phyloP scores from a whole-genome alignment of 2,329 filamentous ascomycete species.

The Cladobotryum protrusum region DNA sequence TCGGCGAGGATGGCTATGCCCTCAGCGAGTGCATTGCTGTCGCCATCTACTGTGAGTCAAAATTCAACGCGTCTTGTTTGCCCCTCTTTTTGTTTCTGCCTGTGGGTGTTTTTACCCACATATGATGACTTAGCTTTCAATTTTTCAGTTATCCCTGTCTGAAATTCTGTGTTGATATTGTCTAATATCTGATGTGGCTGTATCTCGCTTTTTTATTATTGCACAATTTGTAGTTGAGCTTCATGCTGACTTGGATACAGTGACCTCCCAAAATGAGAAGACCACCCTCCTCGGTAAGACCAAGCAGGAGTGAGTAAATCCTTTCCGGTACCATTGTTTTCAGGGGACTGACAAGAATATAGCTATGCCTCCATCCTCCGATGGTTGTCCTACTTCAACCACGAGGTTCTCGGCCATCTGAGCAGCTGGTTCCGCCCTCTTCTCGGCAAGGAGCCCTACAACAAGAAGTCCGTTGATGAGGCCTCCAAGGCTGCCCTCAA shows the following conservation, averaged over 20 bases:
- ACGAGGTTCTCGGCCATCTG: constrained; percentile 69
- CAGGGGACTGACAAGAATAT: constrained; percentile 19
- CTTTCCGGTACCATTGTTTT: neutral
- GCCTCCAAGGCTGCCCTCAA: constrained; percentile 61
- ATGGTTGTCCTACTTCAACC: constrained; percentile 97
- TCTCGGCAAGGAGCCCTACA: constrained; percentile 76
- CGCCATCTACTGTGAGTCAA: constrained; percentile 87
- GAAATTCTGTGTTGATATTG: constrained; percentile 86
- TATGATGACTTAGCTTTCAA: constrained; percentile 69
- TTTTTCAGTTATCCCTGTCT: constrained; percentile 98
- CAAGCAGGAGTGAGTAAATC: constrained; percentile 79
- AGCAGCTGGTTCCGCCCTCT: constrained; percentile 83
- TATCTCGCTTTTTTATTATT: constrained; percentile 22
- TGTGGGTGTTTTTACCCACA: constrained; percentile 14
- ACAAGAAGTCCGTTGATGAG: constrained; percentile 95
- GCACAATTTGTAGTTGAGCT: constrained; percentile 17
- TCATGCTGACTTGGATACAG: constrained; percentile 45
- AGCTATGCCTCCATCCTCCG: constrained; percentile 92
- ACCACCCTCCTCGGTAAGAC: constrained; percentile 98
- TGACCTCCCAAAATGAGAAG: constrained; percentile 99
- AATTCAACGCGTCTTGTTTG: constrained; percentile 2
- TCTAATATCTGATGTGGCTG: constrained; percentile 69
- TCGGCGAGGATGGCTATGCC: constrained; percentile 84
- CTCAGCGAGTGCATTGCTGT: constrained; percentile 91
- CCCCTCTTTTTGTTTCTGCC: constrained; percentile 5